Evolutionary conservation across 805 yeast species (phyloP).

Genomic region (Wickerhamiella shivajii): DNA sequence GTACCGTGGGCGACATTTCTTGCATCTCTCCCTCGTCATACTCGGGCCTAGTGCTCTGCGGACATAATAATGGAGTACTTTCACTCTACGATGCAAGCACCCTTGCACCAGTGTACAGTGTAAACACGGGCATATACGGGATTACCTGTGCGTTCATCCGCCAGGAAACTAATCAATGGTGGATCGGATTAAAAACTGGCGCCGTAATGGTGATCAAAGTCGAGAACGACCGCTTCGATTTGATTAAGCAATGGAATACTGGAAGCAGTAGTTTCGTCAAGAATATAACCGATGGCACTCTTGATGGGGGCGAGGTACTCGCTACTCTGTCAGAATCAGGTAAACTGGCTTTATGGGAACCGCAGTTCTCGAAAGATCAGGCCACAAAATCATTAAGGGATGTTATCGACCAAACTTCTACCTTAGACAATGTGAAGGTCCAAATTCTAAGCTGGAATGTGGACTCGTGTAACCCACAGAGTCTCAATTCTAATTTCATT

Average conservation of each 20-base stretch:
- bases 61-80: slow-evolving; percentile 8
- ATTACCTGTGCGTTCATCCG: background rate
- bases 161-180: background rate
- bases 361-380: background rate
- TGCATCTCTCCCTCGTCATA: background rate
- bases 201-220: background rate
- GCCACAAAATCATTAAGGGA: background rate
- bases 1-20: background rate
- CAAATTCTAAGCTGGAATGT: slow-evolving; percentile 29
- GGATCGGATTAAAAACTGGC: slow-evolving; percentile 8
- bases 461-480: slow-evolving; percentile 26
- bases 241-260: slow-evolving; percentile 5
- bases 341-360: slow-evolving; percentile 4
- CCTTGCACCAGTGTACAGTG: background rate
- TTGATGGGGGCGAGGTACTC: background rate
- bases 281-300: background rate
- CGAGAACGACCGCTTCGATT: background rate
- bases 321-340: background rate
- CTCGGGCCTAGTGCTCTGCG: background rate
- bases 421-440: slow-evolving; percentile 18
- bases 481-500: slow-evolving; percentile 17
- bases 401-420: no score
- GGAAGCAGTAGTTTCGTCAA: background rate
- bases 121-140: background rate
- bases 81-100: background rate